Evolutionary conservation across 495 filamentous ascomycete genomes (phyloP).

Genomic region (Penicillium fimorum): DNA sequence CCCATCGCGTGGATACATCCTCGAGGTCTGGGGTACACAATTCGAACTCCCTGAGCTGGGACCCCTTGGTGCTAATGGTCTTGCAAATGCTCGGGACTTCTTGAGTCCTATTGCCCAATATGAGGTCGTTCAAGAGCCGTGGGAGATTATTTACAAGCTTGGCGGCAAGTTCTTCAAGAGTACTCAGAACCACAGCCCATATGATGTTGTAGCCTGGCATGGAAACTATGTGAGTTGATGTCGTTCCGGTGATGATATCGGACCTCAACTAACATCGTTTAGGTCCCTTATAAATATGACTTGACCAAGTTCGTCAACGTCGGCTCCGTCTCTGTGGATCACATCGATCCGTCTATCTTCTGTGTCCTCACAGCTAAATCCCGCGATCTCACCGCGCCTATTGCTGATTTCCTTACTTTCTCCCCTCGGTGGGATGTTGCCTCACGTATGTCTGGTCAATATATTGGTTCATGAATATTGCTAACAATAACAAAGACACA

Average conservation of each 20-base stretch:
- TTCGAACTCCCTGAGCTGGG: conserved; percentile 52
- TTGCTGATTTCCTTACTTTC: conserved; percentile 53
- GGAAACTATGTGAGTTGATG: conserved; percentile 44
- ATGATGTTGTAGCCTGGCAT: conserved; percentile 55
- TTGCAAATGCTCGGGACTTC: conserved; percentile 52
- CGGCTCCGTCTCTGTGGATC: conserved; percentile 50
- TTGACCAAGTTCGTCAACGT: conserved; percentile 52
- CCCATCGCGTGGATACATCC: conserved; percentile 48
- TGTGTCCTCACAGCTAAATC: conserved; percentile 51
- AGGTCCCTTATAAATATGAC: conserved; percentile 51
- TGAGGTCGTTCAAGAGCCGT: conserved; percentile 39
- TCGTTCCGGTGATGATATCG: not conserved
- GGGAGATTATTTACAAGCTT: conserved; percentile 52
- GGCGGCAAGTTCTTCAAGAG: conserved; percentile 50
- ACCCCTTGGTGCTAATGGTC: conserved; percentile 49
- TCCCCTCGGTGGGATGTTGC: conserved; percentile 51
- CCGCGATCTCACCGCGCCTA: conserved; percentile 38
- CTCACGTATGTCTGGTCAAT: conserved; percentile 30
- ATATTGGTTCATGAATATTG: not conserved
- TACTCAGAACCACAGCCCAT: conserved; percentile 50
- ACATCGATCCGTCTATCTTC: conserved; percentile 54
- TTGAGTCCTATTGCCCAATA: conserved; percentile 43
- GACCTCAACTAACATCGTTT: conserved; percentile 7
- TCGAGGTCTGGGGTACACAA: conserved; percentile 48
- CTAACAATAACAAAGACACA: conserved; percentile 32